Evolutionary conservation across 1,284 basidiomycete genomes (phyloP).

Genomic region (Lentinula novae-zelandiae): DNA sequence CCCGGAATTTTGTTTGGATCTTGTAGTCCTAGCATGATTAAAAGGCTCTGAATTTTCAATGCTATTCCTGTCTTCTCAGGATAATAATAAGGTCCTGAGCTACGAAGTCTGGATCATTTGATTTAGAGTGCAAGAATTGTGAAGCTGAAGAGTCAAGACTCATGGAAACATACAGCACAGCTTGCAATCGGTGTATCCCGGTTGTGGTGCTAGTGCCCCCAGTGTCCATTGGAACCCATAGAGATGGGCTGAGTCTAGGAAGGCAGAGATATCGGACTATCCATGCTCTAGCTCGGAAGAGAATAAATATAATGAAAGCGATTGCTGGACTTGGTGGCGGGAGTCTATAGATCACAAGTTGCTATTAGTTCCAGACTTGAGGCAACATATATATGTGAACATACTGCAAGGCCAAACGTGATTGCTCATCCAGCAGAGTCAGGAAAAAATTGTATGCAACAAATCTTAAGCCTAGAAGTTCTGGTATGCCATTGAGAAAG

Average conservation of each 20-base stretch:
- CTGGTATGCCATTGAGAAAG: neutral
- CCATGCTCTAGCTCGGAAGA: slow-evolving; percentile 5
- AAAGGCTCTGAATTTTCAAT: neutral
- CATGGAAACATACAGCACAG: slow-evolving; percentile 3
- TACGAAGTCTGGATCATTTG: neutral
- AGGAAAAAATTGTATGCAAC: slow-evolving; percentile 1
- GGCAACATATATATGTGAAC: neutral
- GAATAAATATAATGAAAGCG: neutral
- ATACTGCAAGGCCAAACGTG: slow-evolving; percentile 6
- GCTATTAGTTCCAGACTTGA: too few species aligned
- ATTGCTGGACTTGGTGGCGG: neutral
- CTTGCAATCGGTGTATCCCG: slow-evolving; percentile 1
- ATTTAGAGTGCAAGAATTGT: neutral
- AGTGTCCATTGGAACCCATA: slow-evolving; percentile 4
- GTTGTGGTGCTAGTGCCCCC: neutral
- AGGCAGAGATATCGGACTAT: slow-evolving; percentile 7
- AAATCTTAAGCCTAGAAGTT: neutral
- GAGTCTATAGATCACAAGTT: slow-evolving; percentile 1
- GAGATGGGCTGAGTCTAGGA: slow-evolving; percentile 1
- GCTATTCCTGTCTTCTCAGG: slow-evolving; percentile 6
- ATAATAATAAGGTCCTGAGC: slow-evolving; percentile 9
- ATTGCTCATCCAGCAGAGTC: slow-evolving; percentile 1
- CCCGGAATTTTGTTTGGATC: slow-evolving; percentile 5
- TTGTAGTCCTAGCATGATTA: neutral
- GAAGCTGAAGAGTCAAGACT: neutral